Base-by-base conservation (phyloP, 768 basidiomycete species). In the Tulasnella sp. region DNA sequence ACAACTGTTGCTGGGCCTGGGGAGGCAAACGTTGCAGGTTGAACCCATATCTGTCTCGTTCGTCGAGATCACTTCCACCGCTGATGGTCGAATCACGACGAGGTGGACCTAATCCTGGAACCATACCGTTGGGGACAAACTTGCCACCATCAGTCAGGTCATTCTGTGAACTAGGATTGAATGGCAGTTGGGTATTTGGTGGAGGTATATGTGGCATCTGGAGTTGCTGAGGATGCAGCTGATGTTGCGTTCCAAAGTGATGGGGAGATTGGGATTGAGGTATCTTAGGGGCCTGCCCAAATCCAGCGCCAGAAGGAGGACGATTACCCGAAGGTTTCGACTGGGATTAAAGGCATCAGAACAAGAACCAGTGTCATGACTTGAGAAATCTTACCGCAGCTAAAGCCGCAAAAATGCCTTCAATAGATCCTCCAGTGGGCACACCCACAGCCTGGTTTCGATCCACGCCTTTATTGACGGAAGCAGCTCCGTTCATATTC, bases 121-220 rank as follows among this genome's bases (percentile, higher is more conserved):
- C 86, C 76, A 89, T 77, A 25, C 82, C 83, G 65, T 89, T 83
- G 8, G 86, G 83, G 22, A 84, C 74, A 58, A 89, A 89, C 58
- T 72, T 77, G 56, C 84, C 73, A 58, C 84, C 83, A 46, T 88
- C 82, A 47, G 35, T 37, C 10, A 37, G 19, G 32, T 55, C 54
- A 28, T 13, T 35, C 5, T 27, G 31, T n/a, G 41, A 40, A 37
- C 19, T 32, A 20, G 40, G 54, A 33, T 28, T 46, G 43, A 34
- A 54, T 20, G 49, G 8, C 5, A 15, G 24, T 16, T 48, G 45
- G 9, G 34, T 20, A 28, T 28, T 37, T 16, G 37, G 53, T 0
- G 22, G 39, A 6, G 39, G 44, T 9, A n/a, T n/a, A 25, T 29
- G 5, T 27, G 35, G 35, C 20, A 19, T 22, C 9, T 24, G 37